phyloP scores from a whole-genome alignment of 1,284 basidiomycete genomes.

The Rhodofomes roseus region DNA sequence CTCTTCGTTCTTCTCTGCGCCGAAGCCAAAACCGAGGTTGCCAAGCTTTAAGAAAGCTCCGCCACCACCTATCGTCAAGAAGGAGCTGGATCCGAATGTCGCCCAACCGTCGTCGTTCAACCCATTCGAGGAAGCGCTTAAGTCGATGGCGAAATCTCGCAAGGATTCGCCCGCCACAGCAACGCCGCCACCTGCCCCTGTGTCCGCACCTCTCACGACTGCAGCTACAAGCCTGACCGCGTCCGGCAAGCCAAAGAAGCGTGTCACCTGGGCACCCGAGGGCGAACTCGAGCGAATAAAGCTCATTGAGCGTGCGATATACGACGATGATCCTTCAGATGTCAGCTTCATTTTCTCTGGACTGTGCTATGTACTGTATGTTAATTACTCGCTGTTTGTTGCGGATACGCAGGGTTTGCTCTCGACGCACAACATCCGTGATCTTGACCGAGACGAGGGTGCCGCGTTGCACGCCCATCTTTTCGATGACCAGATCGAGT shows the following conservation, averaged over 20 bases:
- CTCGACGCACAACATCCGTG: conserved; percentile 65
- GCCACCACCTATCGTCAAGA: conserved; percentile 38
- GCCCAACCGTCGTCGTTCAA: conserved; percentile 74
- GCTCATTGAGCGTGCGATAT: conserved; percentile 77
- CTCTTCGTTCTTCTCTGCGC: conserved; percentile 79
- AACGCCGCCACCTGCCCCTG: conserved; percentile 32
- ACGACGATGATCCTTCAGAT: conserved; percentile 79
- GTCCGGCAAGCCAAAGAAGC: conserved; percentile 61
- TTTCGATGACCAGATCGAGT: conserved; percentile 81
- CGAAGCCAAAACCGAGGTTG: conserved; percentile 75
- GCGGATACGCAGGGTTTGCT: conserved; percentile 58
- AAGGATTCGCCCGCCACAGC: conserved; percentile 49
- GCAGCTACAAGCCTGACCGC: conserved; percentile 33
- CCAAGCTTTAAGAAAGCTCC: conserved; percentile 77
- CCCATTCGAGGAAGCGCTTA: conserved; percentile 77
- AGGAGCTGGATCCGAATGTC: conserved; percentile 53
- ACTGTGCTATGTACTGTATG: conserved; percentile 44
- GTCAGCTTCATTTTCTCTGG: conserved; percentile 54
- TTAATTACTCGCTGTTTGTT: conserved; percentile 44
- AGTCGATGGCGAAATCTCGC: conserved; percentile 61
- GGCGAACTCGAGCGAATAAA: conserved; percentile 66
- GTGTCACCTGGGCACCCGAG: conserved; percentile 74
- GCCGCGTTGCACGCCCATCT: conserved; percentile 74
- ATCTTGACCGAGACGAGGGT: conserved; percentile 80
- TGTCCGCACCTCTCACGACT: conserved; percentile 28